Percentiles rank a stretch among this genome's conserved stretches.
phyloP scores from a whole-genome alignment of 1,284 basidiomycete genomes.

The Pascua guehoae region DNA sequence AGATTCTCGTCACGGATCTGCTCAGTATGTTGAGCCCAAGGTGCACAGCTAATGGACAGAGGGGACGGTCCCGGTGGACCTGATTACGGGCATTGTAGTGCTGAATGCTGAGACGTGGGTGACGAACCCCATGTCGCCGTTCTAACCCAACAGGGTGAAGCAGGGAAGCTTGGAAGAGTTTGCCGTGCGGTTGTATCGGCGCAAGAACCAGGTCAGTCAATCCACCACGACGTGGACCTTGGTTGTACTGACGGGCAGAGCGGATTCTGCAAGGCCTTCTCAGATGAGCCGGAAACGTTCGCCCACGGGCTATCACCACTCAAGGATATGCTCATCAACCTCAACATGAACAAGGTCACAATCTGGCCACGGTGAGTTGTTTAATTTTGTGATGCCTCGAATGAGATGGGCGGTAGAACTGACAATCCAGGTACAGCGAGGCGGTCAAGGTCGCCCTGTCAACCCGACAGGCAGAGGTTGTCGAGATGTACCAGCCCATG shows the following conservation, averaged over 20 bases:
- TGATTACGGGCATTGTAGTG: conserved; percentile 90
- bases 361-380: conserved; percentile 77
- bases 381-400: not conserved
- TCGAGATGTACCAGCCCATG: conserved; percentile 85
- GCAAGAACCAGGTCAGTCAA: conserved; percentile 63
- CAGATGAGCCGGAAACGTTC: conserved; percentile 92
- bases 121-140: not conserved
- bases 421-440: conserved; percentile 71
- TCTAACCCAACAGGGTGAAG: conserved; percentile 61
- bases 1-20: conserved; percentile 94
- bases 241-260: conserved; percentile 46
- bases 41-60: conserved; percentile 20
- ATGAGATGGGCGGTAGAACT: no score
- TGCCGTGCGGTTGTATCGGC: conserved; percentile 80
- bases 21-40: conserved; percentile 54
- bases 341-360: conserved; percentile 80
- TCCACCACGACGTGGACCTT: no score
- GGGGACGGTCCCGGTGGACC: conserved; percentile 73
- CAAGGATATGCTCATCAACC: conserved; percentile 86
- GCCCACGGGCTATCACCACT: conserved; percentile 86
- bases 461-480: conserved; percentile 79
- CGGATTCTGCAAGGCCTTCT: conserved; percentile 95
- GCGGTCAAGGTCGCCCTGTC: conserved; percentile 75
- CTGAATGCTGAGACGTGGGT: conserved; percentile 83
- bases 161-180: conserved; percentile 83